phyloP scores from a whole-genome alignment of 2,329 filamentous ascomycete species.

The Penicillium italicum region DNA sequence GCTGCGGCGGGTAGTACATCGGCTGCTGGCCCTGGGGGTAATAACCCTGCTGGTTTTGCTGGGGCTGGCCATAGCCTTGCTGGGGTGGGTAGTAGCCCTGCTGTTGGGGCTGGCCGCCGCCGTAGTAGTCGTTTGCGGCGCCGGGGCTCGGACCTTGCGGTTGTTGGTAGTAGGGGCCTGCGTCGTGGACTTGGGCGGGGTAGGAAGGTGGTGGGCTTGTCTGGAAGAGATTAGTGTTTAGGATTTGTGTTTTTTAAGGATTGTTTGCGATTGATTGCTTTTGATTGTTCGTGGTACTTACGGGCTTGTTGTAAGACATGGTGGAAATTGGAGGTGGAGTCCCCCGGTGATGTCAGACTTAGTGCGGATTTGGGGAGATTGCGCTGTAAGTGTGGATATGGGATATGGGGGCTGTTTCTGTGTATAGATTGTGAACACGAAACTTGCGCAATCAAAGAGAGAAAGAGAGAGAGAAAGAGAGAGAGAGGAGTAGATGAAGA shows the following conservation, averaged over 20 bases:
- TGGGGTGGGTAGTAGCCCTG: slow-evolving; percentile 22
- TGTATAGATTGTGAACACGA: not conserved
- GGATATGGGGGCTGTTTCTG: not conserved
- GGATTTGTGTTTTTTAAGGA: not conserved
- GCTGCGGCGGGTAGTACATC: slow-evolving; percentile 29
- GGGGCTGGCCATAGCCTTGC: slow-evolving; percentile 24
- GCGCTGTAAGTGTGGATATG: not conserved
- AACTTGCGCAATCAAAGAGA: not conserved
- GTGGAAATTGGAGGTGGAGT: slow-evolving; percentile 11
- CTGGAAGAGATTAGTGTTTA: slow-evolving; percentile 14
- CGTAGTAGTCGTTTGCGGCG: slow-evolving; percentile 35
- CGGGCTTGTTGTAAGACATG: slow-evolving; percentile 36
- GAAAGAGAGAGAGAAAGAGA: not conserved
- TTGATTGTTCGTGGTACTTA: slow-evolving; percentile 15
- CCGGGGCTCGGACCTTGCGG: slow-evolving; percentile 21
- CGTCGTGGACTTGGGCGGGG: slow-evolving; percentile 34
- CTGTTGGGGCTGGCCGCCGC: slow-evolving; percentile 25
- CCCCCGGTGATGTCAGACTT: not conserved
- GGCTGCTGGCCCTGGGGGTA: slow-evolving; percentile 24
- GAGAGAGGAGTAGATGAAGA: not conserved
- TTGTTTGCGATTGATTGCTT: not conserved
- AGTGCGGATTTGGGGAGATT: slow-evolving; percentile 3
- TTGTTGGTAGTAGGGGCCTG: slow-evolving; percentile 28
- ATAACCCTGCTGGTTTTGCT: slow-evolving; percentile 29
- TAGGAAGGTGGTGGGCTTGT: slow-evolving; percentile 39